These are phyloP conservation scores for Aspergillus ostianus DNA, from an alignment of 495 filamentous ascomycete species.

Conservation along the genomic window DNA sequence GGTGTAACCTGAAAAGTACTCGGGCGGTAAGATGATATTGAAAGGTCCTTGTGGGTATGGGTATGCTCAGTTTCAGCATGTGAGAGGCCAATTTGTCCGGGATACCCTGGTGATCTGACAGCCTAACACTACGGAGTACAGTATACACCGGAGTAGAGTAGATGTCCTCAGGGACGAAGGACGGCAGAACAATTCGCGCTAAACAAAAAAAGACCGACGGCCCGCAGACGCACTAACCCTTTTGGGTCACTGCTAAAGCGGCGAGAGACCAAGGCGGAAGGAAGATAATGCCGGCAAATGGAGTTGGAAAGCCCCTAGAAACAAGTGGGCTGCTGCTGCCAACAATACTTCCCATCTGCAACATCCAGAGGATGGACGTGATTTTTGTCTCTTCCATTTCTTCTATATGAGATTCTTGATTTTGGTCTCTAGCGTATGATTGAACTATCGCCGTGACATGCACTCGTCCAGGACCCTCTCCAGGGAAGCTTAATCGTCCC, in stretches of 20 bases:
- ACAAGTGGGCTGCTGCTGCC: neutral
- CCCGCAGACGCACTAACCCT: neutral
- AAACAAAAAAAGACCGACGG: too few relatives aligned
- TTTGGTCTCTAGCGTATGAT: neutral
- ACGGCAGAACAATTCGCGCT: too few relatives aligned
- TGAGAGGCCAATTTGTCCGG: neutral
- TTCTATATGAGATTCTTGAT: too few relatives aligned
- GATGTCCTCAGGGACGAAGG: too few relatives aligned
- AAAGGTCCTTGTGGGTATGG: neutral
- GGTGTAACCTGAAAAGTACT: neutral
- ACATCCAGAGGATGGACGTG: neutral
- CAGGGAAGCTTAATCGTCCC: conserved; percentile 12
- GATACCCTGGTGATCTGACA: too few relatives aligned
- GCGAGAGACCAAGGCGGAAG: neutral
- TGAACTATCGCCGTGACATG: neutral
- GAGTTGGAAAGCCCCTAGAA: neutral
- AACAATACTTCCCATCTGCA: neutral
- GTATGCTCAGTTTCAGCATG: neutral
- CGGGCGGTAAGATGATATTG: neutral
- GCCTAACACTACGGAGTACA: too few relatives aligned
- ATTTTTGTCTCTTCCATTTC: too few relatives aligned
- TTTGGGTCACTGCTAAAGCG: neutral
- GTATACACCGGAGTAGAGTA: too few relatives aligned
- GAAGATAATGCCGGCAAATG: neutral
- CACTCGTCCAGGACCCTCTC: neutral